Percentiles rank a stretch among this genome's conserved stretches.
phyloP scores from a whole-genome alignment of 495 filamentous ascomycete genomes.

The Penicillium roqueforti region DNA sequence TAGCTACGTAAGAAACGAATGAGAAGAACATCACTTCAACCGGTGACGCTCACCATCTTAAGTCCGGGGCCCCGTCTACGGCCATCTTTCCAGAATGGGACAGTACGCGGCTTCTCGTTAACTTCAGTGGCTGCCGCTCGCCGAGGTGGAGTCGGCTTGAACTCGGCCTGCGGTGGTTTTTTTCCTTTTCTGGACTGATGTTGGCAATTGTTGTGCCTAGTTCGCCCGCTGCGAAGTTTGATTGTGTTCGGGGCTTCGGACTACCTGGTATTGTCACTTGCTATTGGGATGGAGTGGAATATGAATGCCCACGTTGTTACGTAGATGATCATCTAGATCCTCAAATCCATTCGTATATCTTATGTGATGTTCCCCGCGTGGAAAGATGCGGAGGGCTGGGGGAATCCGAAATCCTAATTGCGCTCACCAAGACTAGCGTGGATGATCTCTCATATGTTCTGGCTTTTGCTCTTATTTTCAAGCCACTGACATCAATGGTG shows the following conservation, averaged over 20 bases:
- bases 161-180: conserved; percentile 1
- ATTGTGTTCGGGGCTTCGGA: neutral
- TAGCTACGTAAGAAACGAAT: conserved; percentile 7
- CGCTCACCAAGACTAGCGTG: neutral
- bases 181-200: neutral
- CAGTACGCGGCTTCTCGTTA: conserved; percentile 9
- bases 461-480: neutral
- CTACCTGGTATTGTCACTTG: neutral
- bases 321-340: neutral
- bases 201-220: neutral
- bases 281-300: neutral
- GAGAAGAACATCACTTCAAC: neutral
- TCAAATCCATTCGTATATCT: neutral
- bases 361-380: conserved; percentile 4
- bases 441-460: neutral
- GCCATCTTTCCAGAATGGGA: conserved; percentile 23
- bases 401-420: conserved; percentile 1
- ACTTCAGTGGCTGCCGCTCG: conserved; percentile 14
- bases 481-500: conserved; percentile 3
- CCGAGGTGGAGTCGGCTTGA: conserved; percentile 21
- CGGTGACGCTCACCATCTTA: conserved; percentile 4
- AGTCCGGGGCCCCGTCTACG: conserved; percentile 26
- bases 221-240: neutral
- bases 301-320: neutral
- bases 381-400: conserved; percentile 6